phyloP scores from a whole-genome alignment of 345 rosid species.

The Rubroshorea leprosula region DNA sequence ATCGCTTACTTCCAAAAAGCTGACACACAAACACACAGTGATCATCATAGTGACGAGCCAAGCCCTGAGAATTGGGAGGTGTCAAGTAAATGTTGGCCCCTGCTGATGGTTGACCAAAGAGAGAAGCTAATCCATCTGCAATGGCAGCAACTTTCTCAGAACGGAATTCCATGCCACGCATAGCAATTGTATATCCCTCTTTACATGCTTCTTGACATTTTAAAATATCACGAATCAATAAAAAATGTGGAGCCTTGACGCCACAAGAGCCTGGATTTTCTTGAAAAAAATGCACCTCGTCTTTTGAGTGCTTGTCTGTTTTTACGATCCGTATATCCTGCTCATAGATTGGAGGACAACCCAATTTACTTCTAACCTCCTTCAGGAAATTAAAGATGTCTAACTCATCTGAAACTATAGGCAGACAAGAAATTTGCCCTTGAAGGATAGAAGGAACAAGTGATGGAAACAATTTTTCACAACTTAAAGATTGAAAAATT shows the following conservation, averaged over 20 bases:
- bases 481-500: constrained; percentile 19
- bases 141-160: constrained; percentile 35
- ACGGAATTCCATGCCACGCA: constrained; percentile 55
- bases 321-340: constrained; percentile 48
- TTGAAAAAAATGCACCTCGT: constrained; percentile 39
- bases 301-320: constrained; percentile 34
- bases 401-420: constrained; percentile 49
- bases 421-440: constrained; percentile 37
- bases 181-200: constrained; percentile 48
- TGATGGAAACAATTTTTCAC: constrained; percentile 21
- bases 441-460: constrained; percentile 32
- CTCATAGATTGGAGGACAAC: constrained; percentile 39
- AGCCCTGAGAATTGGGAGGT: constrained; percentile 59
- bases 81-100: constrained; percentile 64
- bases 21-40: constrained; percentile 67
- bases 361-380: constrained; percentile 41
- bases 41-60: constrained; percentile 50
- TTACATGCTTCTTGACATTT: constrained; percentile 45
- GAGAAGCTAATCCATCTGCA: constrained; percentile 45
- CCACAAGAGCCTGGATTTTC: constrained; percentile 11
- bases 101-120: constrained; percentile 64
- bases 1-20: constrained; percentile 41
- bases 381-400: constrained; percentile 43
- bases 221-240: constrained; percentile 22
- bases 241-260: constrained; percentile 13